These are phyloP conservation scores for Moricandia arvensis DNA, from an alignment of 345 rosid species.

Conservation along the genomic window DNA sequence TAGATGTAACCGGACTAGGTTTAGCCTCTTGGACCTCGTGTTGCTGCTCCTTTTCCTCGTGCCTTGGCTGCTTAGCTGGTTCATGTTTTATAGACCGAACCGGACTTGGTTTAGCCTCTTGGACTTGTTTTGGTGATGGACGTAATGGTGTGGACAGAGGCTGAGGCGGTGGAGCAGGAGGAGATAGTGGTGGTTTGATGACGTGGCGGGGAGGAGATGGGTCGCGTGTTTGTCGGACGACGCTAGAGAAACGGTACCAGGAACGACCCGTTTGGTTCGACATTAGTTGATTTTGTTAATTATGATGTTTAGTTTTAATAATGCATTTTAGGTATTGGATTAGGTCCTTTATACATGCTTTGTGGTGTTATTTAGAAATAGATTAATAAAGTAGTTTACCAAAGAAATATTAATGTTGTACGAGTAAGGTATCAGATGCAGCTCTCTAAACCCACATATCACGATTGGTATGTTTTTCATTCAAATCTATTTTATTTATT, in stretches of 20 bases:
- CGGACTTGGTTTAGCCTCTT: slow-evolving; percentile 13
- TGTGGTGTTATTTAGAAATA: not conserved
- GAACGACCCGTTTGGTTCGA: slow-evolving; percentile 28
- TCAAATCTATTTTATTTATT: not conserved
- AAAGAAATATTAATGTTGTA: not conserved
- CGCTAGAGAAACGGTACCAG: slow-evolving; percentile 31
- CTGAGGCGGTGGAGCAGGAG: not conserved
- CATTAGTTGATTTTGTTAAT: slow-evolving; percentile 7
- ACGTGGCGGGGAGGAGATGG: slow-evolving; percentile 14
- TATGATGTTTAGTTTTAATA: not conserved
- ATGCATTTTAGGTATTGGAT: not conserved
- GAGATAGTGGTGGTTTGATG: slow-evolving; percentile 9
- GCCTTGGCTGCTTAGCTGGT: slow-evolving; percentile 14
- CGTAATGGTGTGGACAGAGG: not conserved
- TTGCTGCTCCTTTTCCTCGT: too few relatives aligned
- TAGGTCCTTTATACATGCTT: not conserved
- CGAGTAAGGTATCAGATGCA: slow-evolving; percentile 24
- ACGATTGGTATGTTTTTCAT: slow-evolving; percentile 12
- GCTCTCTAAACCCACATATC: not conserved
- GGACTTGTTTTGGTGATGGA: slow-evolving; percentile 10
- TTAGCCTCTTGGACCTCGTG: slow-evolving; percentile 14
- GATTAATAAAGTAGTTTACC: not conserved
- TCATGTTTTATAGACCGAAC: slow-evolving; percentile 4
- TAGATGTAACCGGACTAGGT: slow-evolving; percentile 11
- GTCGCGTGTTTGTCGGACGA: slow-evolving; percentile 14